Evolutionary conservation across 306 rosid genomes (phyloP).

Genomic region (Crotalaria pallida): DNA sequence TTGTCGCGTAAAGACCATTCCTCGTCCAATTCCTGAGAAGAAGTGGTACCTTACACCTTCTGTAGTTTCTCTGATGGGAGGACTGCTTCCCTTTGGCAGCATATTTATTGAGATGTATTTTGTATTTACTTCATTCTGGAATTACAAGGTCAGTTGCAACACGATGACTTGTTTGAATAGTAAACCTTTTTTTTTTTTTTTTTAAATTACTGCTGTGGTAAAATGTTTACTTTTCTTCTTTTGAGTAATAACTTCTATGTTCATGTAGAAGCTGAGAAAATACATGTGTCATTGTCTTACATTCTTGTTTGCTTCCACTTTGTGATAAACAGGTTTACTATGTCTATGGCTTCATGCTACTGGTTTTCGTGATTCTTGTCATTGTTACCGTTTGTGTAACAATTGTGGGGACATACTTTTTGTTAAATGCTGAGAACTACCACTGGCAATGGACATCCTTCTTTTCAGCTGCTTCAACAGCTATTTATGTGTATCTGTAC

Average conservation of each 20-base stretch:
- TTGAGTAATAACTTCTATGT: background rate
- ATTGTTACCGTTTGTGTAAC: constrained; percentile 97
- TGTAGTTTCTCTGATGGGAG: constrained; percentile 97
- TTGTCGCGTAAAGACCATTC: constrained; percentile 97
- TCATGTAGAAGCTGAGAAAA: background rate
- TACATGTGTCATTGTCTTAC: constrained; percentile 10
- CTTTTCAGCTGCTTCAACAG: constrained; percentile 99
- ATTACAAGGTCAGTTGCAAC: constrained; percentile 52
- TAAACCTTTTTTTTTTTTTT: background rate
- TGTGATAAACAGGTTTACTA: constrained; percentile 86
- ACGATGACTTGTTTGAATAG: constrained; percentile 6
- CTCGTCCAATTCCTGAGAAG: constrained; percentile 99
- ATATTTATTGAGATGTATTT: constrained; percentile 99
- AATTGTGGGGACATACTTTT: constrained; percentile 94
- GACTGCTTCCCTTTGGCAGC: constrained; percentile 98
- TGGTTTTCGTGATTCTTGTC: constrained; percentile 86
- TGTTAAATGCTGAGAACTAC: constrained; percentile 98
- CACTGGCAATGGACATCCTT: constrained; percentile 99
- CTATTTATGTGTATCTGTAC: constrained; percentile 89
- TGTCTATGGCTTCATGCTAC: constrained; percentile 97
- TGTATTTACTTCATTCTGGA: constrained; percentile 99
- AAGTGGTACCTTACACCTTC: constrained; percentile 99
- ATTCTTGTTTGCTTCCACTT: constrained; percentile 22
- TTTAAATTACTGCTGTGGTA: background rate
- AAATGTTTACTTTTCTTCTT: background rate